Conservation (phyloP, 2,329 filamentous ascomycete species). For the Neonectria sp. region DNA sequence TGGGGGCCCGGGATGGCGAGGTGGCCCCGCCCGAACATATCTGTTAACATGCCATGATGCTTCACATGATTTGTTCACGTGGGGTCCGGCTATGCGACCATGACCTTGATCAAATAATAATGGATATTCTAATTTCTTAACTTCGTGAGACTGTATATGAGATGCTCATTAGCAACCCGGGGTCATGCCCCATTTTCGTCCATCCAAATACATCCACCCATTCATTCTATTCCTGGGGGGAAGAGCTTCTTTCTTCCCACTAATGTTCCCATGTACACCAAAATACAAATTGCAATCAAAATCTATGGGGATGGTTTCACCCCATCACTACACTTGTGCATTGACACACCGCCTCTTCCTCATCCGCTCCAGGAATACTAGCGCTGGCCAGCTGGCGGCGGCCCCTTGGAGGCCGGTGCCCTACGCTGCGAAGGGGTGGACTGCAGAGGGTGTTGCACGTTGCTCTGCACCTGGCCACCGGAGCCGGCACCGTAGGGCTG, state of each 20-base stretch:
- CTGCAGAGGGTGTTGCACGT: slow-evolving; percentile 42
- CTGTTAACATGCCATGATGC: slow-evolving; percentile 65
- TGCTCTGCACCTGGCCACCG: slow-evolving; percentile 35
- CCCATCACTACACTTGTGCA: slow-evolving; percentile 31
- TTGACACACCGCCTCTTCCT: slow-evolving; percentile 31
- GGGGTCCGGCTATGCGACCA: slow-evolving; percentile 5
- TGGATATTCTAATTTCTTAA: slow-evolving; percentile 48
- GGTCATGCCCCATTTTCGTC: slow-evolving; percentile 32
- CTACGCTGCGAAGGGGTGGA: slow-evolving; percentile 33
- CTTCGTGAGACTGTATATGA: slow-evolving; percentile 44
- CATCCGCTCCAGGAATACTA: slow-evolving; percentile 42
- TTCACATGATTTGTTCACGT: slow-evolving; percentile 11
- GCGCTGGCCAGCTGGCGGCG: slow-evolving; percentile 42
- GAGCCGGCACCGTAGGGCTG: slow-evolving; percentile 37
- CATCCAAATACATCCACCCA: slow-evolving; percentile 36
- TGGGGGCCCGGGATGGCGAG: slow-evolving; percentile 77
- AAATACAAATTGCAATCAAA: slow-evolving; percentile 34
- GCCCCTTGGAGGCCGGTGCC: slow-evolving; percentile 32
- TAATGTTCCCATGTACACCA: slow-evolving; percentile 36
- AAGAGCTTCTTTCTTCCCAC: slow-evolving; percentile 8
- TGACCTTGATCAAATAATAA: slow-evolving; percentile 39
- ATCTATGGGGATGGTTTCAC: slow-evolving; percentile 21
- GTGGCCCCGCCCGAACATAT: slow-evolving; percentile 79
- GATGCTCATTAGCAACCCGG: slow-evolving; percentile 36
- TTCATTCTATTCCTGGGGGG: slow-evolving; percentile 32